A percentile compares a stretch with the other conserved stretches of the same genome.
These are phyloP conservation scores for Iberis pinnata DNA, from an alignment of 345 rosid species.

Conservation along the genomic window DNA sequence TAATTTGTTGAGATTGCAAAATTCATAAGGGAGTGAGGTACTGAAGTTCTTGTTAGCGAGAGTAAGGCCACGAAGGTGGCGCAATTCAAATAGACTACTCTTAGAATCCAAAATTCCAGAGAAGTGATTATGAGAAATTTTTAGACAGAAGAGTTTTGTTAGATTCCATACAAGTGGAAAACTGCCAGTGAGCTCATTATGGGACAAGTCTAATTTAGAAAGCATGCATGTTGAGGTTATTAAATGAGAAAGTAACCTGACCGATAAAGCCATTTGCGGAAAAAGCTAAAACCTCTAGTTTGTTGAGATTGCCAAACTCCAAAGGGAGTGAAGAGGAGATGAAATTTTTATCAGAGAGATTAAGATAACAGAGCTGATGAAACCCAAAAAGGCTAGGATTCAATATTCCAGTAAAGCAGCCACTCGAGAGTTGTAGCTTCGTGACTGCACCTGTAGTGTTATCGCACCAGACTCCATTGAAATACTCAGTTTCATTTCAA, in stretches of 20 bases:
- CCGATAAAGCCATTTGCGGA: slow-evolving; percentile 6
- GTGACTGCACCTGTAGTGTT: neutral
- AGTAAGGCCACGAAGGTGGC: neutral
- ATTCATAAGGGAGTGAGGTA: slow-evolving; percentile 3
- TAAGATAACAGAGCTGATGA: slow-evolving; percentile 3
- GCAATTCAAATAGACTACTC: slow-evolving; percentile 1
- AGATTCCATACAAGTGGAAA: neutral
- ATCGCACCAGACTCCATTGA: neutral
- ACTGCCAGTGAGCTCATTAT: slow-evolving; percentile 12
- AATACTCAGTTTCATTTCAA: neutral
- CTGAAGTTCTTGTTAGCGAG: neutral
- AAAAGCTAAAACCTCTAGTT: slow-evolving; percentile 11
- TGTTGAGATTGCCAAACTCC: slow-evolving; percentile 5
- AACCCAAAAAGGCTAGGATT: slow-evolving; percentile 12
- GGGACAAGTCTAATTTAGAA: neutral
- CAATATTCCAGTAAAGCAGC: neutral
- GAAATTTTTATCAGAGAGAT: slow-evolving; percentile 9
- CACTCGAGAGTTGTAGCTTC: neutral
- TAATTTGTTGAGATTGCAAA: slow-evolving; percentile 2
- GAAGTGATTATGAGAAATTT: neutral
- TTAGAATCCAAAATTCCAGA: slow-evolving; percentile 6
- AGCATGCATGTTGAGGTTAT: slow-evolving; percentile 1
- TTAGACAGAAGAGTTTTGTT: neutral
- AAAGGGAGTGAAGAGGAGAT: slow-evolving; percentile 11
- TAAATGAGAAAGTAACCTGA: slow-evolving; percentile 13